Percentiles rank a stretch among this genome's conserved stretches.
Conservation (phyloP, 1,139 yeast species). For the Diutina catenulata region DNA sequence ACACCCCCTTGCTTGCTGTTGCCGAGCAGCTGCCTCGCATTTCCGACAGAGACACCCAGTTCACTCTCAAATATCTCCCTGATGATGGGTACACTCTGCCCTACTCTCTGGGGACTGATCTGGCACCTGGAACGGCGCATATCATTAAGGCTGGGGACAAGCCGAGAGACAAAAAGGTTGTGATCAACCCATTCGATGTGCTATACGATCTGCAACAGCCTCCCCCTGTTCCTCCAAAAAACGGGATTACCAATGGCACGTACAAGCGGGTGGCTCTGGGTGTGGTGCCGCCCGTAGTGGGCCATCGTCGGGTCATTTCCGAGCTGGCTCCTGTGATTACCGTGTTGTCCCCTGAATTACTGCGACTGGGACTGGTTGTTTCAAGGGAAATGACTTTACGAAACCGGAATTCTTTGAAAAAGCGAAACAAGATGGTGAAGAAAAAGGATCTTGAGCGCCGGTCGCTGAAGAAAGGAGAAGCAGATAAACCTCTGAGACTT, state of each 20-base stretch:
- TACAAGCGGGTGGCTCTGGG: constrained; percentile 20
- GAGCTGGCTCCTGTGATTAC: constrained; percentile 5
- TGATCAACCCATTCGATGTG: constrained; percentile 11
- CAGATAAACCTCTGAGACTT: not conserved
- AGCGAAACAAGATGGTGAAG: constrained; percentile 1
- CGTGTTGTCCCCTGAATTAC: not conserved
- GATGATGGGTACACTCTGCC: constrained; percentile 3
- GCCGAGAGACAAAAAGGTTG: not conserved
- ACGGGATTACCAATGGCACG: not conserved
- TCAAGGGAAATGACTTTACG: not conserved
- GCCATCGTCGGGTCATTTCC: not conserved
- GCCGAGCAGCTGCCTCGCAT: not conserved
- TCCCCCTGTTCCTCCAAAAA: no score
- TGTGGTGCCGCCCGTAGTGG: not conserved
- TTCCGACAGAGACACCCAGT: not conserved
- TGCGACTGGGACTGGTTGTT: constrained; percentile 2
- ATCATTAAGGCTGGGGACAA: not conserved
- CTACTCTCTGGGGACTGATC: not conserved
- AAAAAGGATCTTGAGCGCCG: not conserved
- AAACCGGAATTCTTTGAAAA: not conserved
- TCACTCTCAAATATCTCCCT: not conserved
- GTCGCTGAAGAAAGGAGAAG: not conserved
- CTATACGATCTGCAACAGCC: constrained; percentile 9
- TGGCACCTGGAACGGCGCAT: not conserved
- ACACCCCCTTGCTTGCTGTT: not conserved